Percentiles rank a stretch among this genome's conserved stretches.
These are phyloP conservation scores for Fraxinus americana DNA, from an alignment of 257 asterid species.

Conservation along the genomic window DNA sequence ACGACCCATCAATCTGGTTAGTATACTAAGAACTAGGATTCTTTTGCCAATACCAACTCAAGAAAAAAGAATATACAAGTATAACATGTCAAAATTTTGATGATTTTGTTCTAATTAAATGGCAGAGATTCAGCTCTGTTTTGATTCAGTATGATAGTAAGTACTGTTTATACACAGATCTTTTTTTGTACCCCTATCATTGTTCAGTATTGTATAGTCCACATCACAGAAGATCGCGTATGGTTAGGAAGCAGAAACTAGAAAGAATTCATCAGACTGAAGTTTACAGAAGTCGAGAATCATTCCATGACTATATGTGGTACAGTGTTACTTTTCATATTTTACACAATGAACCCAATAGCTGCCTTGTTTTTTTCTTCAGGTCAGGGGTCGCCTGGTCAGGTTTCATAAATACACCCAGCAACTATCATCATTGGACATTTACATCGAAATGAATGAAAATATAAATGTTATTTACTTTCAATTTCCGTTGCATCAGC, in stretches of 20 bases:
- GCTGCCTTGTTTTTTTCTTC: neutral
- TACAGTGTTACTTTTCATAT: neutral
- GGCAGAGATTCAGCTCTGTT: neutral
- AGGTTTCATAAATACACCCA: neutral
- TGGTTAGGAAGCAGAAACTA: neutral
- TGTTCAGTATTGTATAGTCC: neutral
- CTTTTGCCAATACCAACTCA: neutral
- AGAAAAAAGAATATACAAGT: neutral
- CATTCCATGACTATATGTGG: neutral
- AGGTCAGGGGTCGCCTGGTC: neutral
- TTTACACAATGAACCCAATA: neutral
- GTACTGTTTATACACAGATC: neutral
- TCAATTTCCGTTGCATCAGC: neutral
- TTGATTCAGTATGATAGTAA: neutral
- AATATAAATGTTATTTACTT: neutral
- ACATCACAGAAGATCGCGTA: neutral
- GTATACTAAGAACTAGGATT: neutral
- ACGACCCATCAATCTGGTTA: no score
- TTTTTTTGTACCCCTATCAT: neutral
- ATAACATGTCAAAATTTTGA: no score
- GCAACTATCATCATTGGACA: neutral
- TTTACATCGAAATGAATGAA: neutral
- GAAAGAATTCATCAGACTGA: neutral
- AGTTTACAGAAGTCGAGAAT: neutral
- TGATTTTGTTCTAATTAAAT: no score